Evolutionary conservation across 495 filamentous ascomycete genomes (phyloP).

Genomic region (Articulospora tetracladia): DNA sequence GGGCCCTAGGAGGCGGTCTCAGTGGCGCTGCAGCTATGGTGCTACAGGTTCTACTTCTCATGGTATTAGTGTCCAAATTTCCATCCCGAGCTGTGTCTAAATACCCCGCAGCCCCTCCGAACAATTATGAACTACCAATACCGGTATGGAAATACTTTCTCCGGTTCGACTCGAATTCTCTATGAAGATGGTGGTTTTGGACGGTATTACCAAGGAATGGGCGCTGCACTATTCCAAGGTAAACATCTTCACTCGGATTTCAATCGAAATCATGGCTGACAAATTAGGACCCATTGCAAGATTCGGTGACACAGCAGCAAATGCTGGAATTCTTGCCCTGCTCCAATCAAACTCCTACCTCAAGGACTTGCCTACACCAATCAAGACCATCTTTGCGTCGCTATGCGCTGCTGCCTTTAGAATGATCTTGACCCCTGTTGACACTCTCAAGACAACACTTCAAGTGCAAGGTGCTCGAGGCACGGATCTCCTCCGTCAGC

Average conservation of each 20-base stretch:
- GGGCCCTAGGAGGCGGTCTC: conserved; percentile 30
- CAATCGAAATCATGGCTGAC: not conserved
- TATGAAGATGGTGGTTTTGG: conserved; percentile 26
- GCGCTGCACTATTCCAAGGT: conserved; percentile 31
- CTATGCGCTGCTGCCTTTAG: conserved; percentile 31
- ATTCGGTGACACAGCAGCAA: conserved; percentile 35
- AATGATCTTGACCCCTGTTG: conserved; percentile 32
- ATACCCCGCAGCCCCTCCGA: conserved; percentile 25
- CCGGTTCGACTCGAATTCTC: conserved; percentile 21
- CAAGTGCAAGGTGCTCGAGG: conserved; percentile 29
- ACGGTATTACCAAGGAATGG: conserved; percentile 32
- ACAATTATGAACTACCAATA: conserved; percentile 38
- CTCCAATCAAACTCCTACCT: conserved; percentile 30
- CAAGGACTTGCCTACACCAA: conserved; percentile 26
- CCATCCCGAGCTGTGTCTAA: not conserved
- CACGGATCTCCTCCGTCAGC: conserved; percentile 27
- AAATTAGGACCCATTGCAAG: conserved; percentile 28
- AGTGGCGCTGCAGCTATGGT: conserved; percentile 33
- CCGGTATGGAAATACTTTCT: conserved; percentile 28
- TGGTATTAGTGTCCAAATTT: conserved; percentile 22
- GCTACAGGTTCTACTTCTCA: conserved; percentile 32
- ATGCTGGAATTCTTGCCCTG: conserved; percentile 32
- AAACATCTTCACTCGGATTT: not conserved
- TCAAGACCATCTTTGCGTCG: conserved; percentile 31
- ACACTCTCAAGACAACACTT: conserved; percentile 33